Percentiles rank a stretch among this genome's conserved stretches.
Evolutionary conservation across 345 rosid species (phyloP).

Genomic region (Citrus cavaleriei): DNA sequence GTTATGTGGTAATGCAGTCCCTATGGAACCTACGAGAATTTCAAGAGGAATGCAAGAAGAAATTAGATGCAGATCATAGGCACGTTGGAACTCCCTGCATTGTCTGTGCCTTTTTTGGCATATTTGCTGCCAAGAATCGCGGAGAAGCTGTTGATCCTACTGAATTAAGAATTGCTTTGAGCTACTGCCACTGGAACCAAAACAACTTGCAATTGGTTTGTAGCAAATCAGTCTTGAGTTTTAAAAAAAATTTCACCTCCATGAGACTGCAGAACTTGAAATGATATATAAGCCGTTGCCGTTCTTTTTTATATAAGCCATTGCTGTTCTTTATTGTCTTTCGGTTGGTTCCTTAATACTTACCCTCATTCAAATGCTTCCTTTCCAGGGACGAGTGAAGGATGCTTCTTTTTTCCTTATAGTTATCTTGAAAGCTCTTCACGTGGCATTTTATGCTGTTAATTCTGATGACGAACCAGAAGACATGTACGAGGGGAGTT

Average conservation of each 20-base stretch:
- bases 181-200: neutral
- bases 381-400: neutral
- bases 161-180: neutral
- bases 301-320: too few relatives aligned
- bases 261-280: too few relatives aligned
- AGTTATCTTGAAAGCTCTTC: neutral
- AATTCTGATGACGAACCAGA: neutral
- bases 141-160: neutral
- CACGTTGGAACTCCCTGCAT: neutral
- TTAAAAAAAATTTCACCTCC: too few relatives aligned
- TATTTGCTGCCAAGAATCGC: too few relatives aligned
- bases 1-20: neutral
- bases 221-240: too few relatives aligned
- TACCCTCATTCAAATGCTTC: too few relatives aligned
- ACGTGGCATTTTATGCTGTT: neutral
- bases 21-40: neutral
- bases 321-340: neutral
- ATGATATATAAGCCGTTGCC: neutral
- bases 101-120: neutral
- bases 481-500: neutral
- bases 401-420: neutral
- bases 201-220: neutral
- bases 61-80: neutral
- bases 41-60: neutral
- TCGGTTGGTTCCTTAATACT: neutral